phyloP scores from a whole-genome alignment of 2,329 filamentous ascomycete species.

The Hymenotorrendiella dingleyae region DNA sequence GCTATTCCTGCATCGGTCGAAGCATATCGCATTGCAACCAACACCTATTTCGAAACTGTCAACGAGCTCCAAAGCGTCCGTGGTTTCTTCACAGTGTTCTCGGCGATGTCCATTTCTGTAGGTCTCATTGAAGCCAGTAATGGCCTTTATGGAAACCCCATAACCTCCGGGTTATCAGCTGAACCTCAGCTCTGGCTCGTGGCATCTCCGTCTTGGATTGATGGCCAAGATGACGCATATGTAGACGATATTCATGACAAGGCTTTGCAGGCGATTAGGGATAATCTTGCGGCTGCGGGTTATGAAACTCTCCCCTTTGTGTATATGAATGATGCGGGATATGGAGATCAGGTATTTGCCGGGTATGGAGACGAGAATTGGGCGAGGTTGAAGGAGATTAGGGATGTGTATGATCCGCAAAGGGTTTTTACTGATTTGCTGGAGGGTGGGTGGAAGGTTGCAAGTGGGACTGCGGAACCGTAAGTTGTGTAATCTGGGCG shows the following conservation, averaged over 20 bases:
- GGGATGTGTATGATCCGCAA: slow-evolving; percentile 23
- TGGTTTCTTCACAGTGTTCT: slow-evolving; percentile 11
- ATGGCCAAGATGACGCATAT: slow-evolving; percentile 4
- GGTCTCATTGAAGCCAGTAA: slow-evolving; percentile 10
- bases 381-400: slow-evolving; percentile 20
- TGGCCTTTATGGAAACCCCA: slow-evolving; percentile 4
- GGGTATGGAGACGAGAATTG: slow-evolving; percentile 32
- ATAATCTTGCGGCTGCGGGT: slow-evolving; percentile 9
- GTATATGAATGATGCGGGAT: slow-evolving; percentile 20
- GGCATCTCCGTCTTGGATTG: slow-evolving; percentile 12
- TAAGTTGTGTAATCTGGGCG: too few relatives aligned
- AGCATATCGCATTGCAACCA: slow-evolving; percentile 17
- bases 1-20: slow-evolving; percentile 7
- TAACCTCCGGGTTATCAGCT: slow-evolving; percentile 13
- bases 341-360: slow-evolving; percentile 21
- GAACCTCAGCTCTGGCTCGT: slow-evolving; percentile 17
- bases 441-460: slow-evolving; percentile 16
- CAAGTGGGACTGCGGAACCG: too few relatives aligned
- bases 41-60: slow-evolving; percentile 15
- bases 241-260: slow-evolving; percentile 11
- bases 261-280: slow-evolving; percentile 13
- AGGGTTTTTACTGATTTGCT: slow-evolving; percentile 18
- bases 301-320: slow-evolving; percentile 5
- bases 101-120: slow-evolving; percentile 13
- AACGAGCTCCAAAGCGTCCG: slow-evolving; percentile 1